phyloP scores from a whole-genome alignment of 2,329 filamentous ascomycete species.

The Cytospora leucostoma region DNA sequence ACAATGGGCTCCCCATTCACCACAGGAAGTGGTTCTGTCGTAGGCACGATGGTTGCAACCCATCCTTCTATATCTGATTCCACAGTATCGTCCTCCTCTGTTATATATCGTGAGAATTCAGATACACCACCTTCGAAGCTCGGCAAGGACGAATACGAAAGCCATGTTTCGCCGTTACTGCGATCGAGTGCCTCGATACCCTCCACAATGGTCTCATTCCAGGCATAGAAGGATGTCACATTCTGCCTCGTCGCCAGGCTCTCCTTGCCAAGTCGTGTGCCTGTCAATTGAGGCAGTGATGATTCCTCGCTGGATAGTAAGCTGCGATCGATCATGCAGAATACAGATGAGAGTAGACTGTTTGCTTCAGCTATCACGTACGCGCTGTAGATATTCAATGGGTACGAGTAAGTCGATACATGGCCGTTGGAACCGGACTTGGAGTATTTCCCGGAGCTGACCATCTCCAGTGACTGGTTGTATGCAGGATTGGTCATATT shows the following conservation, averaged over 20 bases:
- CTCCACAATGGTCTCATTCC: slow-evolving; percentile 38
- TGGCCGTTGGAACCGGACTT: slow-evolving; percentile 29
- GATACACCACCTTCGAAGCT: slow-evolving; percentile 27
- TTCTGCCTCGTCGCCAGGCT: slow-evolving; percentile 35
- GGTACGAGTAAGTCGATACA: slow-evolving; percentile 34
- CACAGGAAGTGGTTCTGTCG: neutral
- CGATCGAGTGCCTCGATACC: slow-evolving; percentile 34
- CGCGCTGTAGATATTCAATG: slow-evolving; percentile 37
- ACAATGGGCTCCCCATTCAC: neutral
- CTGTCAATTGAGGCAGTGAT: slow-evolving; percentile 31
- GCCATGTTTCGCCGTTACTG: slow-evolving; percentile 35
- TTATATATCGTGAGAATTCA: slow-evolving; percentile 32
- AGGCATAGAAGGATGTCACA: slow-evolving; percentile 37
- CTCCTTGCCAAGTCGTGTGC: slow-evolving; percentile 29
- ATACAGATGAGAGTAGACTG: slow-evolving; percentile 36
- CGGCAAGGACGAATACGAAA: slow-evolving; percentile 32
- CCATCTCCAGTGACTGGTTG: slow-evolving; percentile 36
- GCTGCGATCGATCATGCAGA: slow-evolving; percentile 36
- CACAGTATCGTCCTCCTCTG: slow-evolving; percentile 33
- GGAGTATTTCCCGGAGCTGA: slow-evolving; percentile 33
- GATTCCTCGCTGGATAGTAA: slow-evolving; percentile 33
- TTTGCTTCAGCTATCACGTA: slow-evolving; percentile 36
- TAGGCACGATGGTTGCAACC: slow-evolving; percentile 8
- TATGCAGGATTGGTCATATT: slow-evolving; percentile 37
- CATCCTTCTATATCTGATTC: slow-evolving; percentile 28